Evolutionary conservation across 2,329 filamentous ascomycete species (phyloP).

Genomic region (Periglandula ipomoeae): DNA sequence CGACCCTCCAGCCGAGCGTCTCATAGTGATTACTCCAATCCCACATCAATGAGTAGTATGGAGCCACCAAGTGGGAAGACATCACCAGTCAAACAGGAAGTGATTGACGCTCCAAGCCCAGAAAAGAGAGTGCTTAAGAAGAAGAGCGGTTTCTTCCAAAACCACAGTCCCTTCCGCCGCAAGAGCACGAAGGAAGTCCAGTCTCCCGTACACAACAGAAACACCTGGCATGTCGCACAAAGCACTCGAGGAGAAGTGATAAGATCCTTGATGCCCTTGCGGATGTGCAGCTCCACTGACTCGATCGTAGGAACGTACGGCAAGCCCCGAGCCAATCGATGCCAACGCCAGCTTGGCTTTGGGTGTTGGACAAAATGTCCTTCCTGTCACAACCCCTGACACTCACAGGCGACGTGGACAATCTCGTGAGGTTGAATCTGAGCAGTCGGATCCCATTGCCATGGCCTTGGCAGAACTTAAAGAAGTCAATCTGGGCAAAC

Average conservation of each 20-base stretch:
- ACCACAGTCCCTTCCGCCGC: conserved; percentile 82
- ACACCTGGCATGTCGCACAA: conserved; percentile 47
- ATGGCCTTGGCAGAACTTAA: conserved; percentile 88
- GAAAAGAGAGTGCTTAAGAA: conserved; percentile 61
- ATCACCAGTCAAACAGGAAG: conserved; percentile 62
- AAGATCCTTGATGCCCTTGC: neutral
- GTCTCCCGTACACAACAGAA: conserved; percentile 35
- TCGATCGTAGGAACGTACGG: conserved; percentile 31
- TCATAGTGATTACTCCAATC: conserved; percentile 82
- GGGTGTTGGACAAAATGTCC: conserved; percentile 92
- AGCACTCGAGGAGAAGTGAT: conserved; percentile 11
- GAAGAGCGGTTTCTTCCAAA: conserved; percentile 85
- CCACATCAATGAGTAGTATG: conserved; percentile 79
- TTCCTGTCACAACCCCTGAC: conserved; percentile 78
- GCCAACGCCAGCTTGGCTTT: conserved; percentile 87
- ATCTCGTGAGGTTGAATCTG: conserved; percentile 30
- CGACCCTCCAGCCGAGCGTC: conserved; percentile 80
- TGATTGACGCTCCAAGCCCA: conserved; percentile 36
- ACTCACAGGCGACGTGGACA: conserved; percentile 30
- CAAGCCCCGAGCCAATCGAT: conserved; percentile 79
- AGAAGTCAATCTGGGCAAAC: conserved; percentile 66
- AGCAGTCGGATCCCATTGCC: conserved; percentile 80
- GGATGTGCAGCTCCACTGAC: neutral
- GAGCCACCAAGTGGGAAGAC: conserved; percentile 66
- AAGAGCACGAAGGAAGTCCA: conserved; percentile 74